Evolutionary conservation across 257 asterid species (phyloP).

Genomic region (Nicotiana knightiana): DNA sequence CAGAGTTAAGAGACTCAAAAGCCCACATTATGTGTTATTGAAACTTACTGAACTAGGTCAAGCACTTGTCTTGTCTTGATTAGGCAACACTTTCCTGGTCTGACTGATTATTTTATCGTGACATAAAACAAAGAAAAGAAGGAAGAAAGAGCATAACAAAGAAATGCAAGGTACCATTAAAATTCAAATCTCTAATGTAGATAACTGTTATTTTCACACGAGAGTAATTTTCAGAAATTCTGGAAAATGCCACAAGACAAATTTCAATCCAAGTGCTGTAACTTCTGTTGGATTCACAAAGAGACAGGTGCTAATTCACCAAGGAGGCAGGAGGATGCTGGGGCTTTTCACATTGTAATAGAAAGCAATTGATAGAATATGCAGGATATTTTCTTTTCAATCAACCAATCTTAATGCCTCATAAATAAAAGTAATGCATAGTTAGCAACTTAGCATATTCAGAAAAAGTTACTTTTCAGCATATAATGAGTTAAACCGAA

Average conservation of each 20-base stretch:
- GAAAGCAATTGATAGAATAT: neutral
- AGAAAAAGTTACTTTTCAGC: neutral
- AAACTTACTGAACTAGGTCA: constrained; percentile 3
- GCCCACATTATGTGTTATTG: neutral
- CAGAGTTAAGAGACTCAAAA: neutral
- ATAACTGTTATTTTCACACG: neutral
- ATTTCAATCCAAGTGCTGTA: neutral
- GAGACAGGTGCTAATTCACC: neutral
- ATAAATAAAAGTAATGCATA: neutral
- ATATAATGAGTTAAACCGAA: neutral
- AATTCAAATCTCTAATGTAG: neutral
- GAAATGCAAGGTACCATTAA: neutral
- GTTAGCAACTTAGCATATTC: neutral
- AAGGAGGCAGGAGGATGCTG: neutral
- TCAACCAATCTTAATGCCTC: neutral
- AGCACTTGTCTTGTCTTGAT: neutral
- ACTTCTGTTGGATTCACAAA: neutral
- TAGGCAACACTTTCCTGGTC: neutral
- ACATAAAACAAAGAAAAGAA: neutral
- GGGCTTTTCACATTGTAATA: neutral
- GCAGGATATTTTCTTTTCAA: neutral
- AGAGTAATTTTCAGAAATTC: neutral
- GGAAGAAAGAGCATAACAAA: neutral
- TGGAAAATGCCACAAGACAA: neutral
- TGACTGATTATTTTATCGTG: neutral